Evolutionary conservation across 208 protist species (phyloP).

Genomic region (Wallacemonas sp.): DNA sequence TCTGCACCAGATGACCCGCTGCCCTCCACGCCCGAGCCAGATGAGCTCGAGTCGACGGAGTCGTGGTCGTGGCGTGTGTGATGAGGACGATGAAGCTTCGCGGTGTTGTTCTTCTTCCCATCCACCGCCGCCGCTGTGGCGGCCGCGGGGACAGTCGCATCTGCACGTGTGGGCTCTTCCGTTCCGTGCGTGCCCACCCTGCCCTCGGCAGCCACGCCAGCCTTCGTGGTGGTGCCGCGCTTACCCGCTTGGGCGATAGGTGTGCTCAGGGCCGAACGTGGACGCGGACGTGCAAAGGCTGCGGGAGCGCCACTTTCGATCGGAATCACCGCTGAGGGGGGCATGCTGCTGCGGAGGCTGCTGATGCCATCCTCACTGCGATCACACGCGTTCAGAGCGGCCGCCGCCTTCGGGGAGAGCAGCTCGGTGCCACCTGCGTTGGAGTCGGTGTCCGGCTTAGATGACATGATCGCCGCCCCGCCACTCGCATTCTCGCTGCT

Average conservation of each 20-base stretch:
- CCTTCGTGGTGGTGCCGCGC: no score
- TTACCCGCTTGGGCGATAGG: no score
- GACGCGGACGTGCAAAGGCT: no score
- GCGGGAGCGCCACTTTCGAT: not conserved
- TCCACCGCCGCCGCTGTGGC: not conserved
- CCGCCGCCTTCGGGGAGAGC: not conserved
- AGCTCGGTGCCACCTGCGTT: not conserved
- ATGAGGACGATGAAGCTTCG: not conserved
- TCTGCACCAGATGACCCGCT: conserved; percentile 5
- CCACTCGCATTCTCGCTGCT: not conserved
- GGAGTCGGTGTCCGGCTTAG: not conserved
- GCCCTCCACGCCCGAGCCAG: not conserved
- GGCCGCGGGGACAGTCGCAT: no score
- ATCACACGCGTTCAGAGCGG: not conserved
- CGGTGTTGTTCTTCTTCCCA: not conserved
- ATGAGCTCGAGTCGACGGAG: not conserved
- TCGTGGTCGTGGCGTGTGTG: not conserved
- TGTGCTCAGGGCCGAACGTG: no score
- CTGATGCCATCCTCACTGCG: not conserved
- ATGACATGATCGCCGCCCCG: not conserved
- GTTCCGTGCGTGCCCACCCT: no score
- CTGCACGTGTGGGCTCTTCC: no score
- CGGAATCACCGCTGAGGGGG: not conserved
- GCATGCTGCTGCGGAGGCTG: not conserved
- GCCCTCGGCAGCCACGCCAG: no score